Percentiles rank a stretch among this genome's conserved stretches.
Evolutionary conservation across 106 monocot species (phyloP).

Genomic region (Acorus calamus): DNA sequence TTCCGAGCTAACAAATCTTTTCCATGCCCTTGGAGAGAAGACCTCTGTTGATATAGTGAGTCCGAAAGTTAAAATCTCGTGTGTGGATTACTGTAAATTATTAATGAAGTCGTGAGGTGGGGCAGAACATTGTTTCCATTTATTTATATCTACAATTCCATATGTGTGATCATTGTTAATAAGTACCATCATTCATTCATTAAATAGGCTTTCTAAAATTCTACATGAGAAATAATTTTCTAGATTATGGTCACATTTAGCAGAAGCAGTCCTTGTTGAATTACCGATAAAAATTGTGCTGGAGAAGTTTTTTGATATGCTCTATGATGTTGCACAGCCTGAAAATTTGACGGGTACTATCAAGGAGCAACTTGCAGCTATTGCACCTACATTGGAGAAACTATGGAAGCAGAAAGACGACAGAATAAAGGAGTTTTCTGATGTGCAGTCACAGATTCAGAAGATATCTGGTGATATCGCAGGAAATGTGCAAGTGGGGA

Average conservation of each 20-base stretch:
- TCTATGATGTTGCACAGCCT: constrained; percentile 32
- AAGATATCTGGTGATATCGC: constrained; percentile 56
- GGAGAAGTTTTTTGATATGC: no score
- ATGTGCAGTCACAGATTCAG: constrained; percentile 66
- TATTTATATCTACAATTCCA: no score
- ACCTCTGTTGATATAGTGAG: constrained; percentile 50
- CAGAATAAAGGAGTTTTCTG: constrained; percentile 65
- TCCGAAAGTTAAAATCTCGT: not conserved
- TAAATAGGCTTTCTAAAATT: no score
- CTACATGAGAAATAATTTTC: no score
- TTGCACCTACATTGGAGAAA: constrained; percentile 61
- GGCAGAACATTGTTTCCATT: no score
- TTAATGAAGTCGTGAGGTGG: no score
- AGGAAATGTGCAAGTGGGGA: constrained; percentile 37
- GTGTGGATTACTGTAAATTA: no score
- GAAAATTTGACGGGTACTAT: constrained; percentile 82
- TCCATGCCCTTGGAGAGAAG: constrained; percentile 81
- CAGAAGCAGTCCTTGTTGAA: no score
- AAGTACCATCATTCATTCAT: no score
- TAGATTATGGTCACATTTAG: no score
- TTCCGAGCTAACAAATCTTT: constrained; percentile 49
- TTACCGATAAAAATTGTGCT: no score
- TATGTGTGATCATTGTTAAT: no score
- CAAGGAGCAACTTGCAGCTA: constrained; percentile 82
- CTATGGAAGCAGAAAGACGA: constrained; percentile 67